Evolutionary conservation across 768 basidiomycete species (phyloP).

Genomic region (Tulasnella sp.): DNA sequence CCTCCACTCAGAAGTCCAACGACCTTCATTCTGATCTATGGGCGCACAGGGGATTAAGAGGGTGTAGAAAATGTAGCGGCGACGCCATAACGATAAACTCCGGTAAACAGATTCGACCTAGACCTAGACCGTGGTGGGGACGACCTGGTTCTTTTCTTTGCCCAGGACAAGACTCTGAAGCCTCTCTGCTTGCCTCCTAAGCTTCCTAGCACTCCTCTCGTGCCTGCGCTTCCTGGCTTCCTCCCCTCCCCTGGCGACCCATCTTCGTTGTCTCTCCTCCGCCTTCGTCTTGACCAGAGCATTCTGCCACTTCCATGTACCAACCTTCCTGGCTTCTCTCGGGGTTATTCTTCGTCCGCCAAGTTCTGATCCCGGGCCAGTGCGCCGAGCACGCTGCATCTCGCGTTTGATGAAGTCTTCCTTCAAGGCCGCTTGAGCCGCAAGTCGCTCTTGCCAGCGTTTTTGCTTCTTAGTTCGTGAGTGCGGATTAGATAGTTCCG

Average conservation of each 20-base stretch:
- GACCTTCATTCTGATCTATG: constrained; percentile 56
- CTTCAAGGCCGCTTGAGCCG: constrained; percentile 35
- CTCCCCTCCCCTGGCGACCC: constrained; percentile 27
- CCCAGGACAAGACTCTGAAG: constrained; percentile 39
- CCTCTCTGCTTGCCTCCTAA: constrained; percentile 35
- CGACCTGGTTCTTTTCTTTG: constrained; percentile 48
- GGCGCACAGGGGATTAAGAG: not conserved
- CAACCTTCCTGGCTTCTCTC: constrained; percentile 59
- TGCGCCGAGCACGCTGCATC: constrained; percentile 25
- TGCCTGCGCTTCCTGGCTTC: constrained; percentile 12
- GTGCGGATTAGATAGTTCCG: constrained; percentile 72
- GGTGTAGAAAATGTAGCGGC: not conserved
- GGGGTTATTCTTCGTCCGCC: constrained; percentile 40
- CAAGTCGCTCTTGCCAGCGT: constrained; percentile 54
- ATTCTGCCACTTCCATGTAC: constrained; percentile 60
- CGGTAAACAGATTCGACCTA: not conserved
- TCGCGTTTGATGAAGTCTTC: constrained; percentile 36
- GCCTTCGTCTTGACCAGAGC: constrained; percentile 45
- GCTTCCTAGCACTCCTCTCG: constrained; percentile 21
- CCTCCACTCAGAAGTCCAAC: constrained; percentile 93
- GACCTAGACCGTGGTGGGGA: constrained; percentile 26
- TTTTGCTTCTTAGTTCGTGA: constrained; percentile 70
- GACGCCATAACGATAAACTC: not conserved
- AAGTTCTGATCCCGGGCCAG: constrained; percentile 25
- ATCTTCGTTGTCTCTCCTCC: constrained; percentile 48